Evolutionary conservation across 768 basidiomycete genomes (phyloP), one percentile per base, ranked within the genome.

Genomic region (Lactarius akahatsu): DNA sequence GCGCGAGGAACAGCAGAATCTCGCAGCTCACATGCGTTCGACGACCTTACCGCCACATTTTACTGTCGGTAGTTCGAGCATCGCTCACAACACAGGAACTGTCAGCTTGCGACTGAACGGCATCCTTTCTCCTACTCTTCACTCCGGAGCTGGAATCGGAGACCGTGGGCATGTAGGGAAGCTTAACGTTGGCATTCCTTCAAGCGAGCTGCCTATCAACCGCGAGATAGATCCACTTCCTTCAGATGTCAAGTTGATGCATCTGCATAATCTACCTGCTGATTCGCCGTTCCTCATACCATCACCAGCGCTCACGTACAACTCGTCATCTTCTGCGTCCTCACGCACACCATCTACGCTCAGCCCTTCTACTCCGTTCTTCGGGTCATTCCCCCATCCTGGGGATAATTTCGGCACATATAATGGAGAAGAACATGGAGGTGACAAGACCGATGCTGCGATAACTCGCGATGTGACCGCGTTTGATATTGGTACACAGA

Each of bases 281-380:
- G 70, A 71, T 36, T 85, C 86, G 15, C 85, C 87, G 1, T 78
- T 82, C 47, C 77, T 87, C 61, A 81, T 88, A 36, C 70, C 70
- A 30, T 89, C 88, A 4, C 88, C 88, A 11, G 83, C 88, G 9
- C 79, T 90, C 65, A 89, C 86, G 18, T 90, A 86, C 71, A 66
- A 70, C 59, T 70, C 70, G 15, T 70, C 69, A 23, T 64, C 68
- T 5, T 69, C 70, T 32, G 59, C 64, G 13, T 85, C 86, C n/a
- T 85, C 82, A 26, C 78, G 80, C 54, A 86, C 87, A 32, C 84
- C 86, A 18, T 84, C 86, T 45, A 88, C 86, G 34, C 79, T 89
- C 62, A 89, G 88, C 72, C 88, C 88, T 20, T 83, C 86, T 13
- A 90, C 88, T 13, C 88, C 88, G 13, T 90, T 88, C 77, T 86